Evolutionary conservation across 2,329 filamentous ascomycete genomes (phyloP), one percentile per base, ranked within the genome.

Genomic region (Ceratocystis ficicola): DNA sequence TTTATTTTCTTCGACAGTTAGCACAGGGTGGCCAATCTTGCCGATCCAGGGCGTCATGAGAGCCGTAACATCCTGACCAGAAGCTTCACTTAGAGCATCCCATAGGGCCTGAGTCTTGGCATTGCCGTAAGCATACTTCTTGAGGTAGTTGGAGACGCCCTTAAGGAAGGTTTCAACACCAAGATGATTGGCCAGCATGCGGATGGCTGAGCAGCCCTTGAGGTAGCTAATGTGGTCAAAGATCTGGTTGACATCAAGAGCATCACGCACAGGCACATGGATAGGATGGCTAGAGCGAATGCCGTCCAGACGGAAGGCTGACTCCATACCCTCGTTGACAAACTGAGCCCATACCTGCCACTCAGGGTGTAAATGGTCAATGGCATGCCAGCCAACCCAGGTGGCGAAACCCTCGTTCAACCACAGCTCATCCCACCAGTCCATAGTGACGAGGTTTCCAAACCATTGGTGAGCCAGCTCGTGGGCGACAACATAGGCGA

Each of bases 281-380:
- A 99, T 96, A 7, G 94, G 89, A 75, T 99, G 94, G 62, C 91
- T 96, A 52, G 90, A 89, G 60, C 94, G 88, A 70, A 99, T 84
- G 59, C 89, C 86, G 73, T 99, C 94, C 36, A 99, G 84, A 70
- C 86, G 83, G 76, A 96, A 95, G 66, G 93, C 93, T 79, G 85
- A 86, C 81, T 96, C 90, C 79, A 95, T 89, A 72, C 88, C 89
- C 79, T 97, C 94, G 77, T 90, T 90, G 72, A 97, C 90, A 77
- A 96, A 99, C 77, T 96, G 92, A 67, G 89, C 87, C 94, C 94
- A 99, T 41, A 97, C 88, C 72, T 97, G 87, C 93, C 94, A 97
- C 70, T 96, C 93, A 2, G 94, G 94, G 76, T 97, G 90, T 65
- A 97, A 84, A 73, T 95, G 83, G 73, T 97, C 90, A 67, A 92